A percentile compares a stretch with the other conserved stretches of the same genome.
Evolutionary conservation across 2,329 filamentous ascomycete genomes (phyloP).

Genomic region (Cordyceps tenuipes): DNA sequence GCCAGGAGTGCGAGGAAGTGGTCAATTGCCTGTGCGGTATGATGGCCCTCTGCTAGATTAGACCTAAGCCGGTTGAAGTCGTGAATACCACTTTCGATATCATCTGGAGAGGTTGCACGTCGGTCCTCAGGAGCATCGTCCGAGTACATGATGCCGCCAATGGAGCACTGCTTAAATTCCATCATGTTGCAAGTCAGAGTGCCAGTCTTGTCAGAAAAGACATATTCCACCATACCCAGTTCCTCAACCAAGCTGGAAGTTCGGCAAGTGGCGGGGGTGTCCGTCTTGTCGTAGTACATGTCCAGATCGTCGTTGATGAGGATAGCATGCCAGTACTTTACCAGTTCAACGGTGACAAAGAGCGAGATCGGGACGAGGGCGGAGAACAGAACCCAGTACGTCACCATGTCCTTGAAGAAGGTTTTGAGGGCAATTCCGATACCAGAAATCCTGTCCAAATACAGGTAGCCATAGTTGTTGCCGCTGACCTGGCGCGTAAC

Average conservation of each 20-base stretch:
- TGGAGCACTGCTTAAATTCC: constrained; percentile 95
- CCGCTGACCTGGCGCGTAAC: constrained; percentile 61
- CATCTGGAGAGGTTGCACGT: constrained; percentile 69
- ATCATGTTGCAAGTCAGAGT: constrained; percentile 98
- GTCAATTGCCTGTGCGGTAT: constrained; percentile 47
- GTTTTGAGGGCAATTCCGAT: constrained; percentile 54
- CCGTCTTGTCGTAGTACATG: constrained; percentile 93
- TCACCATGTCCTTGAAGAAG: constrained; percentile 91
- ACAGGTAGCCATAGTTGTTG: constrained; percentile 62
- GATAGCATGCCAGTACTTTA: constrained; percentile 97
- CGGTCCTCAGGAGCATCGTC: constrained; percentile 89
- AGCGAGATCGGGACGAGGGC: constrained; percentile 94
- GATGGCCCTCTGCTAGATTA: constrained; percentile 53
- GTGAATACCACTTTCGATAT: constrained; percentile 68
- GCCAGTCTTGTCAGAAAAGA: constrained; percentile 97
- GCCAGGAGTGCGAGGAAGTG: constrained; percentile 83
- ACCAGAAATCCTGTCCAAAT: constrained; percentile 52
- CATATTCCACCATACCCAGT: constrained; percentile 94
- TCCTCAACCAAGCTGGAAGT: constrained; percentile 97
- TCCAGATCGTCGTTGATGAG: constrained; percentile 96
- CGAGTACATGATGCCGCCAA: constrained; percentile 88
- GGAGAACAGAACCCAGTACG: constrained; percentile 97
- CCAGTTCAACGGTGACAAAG: constrained; percentile 93
- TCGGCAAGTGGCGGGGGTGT: constrained; percentile 90
- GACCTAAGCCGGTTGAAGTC: constrained; percentile 69